A percentile compares a stretch with the other conserved stretches of the same genome.
Evolutionary conservation across 371 early-diverging fungal genomes (phyloP).

Genomic region (Mortierella sp.): DNA sequence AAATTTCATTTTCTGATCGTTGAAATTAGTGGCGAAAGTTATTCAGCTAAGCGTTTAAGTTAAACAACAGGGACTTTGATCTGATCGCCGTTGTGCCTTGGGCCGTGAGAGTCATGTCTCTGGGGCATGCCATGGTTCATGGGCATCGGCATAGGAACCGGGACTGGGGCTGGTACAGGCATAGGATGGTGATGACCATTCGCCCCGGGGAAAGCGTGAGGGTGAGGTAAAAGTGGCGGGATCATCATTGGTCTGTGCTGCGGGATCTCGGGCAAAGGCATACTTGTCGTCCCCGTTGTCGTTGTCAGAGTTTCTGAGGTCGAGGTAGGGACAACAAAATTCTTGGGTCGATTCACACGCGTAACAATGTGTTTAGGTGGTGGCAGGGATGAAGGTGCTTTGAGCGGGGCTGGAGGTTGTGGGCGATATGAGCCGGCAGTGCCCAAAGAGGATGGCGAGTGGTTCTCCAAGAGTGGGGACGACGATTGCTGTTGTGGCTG

Average conservation of each 20-base stretch:
- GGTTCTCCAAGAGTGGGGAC: neutral
- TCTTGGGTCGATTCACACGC: conserved; percentile 38
- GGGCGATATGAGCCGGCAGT: conserved; percentile 14
- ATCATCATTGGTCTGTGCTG: conserved; percentile 3
- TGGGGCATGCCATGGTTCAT: neutral
- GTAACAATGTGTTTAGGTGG: conserved; percentile 48
- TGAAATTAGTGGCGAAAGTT: neutral
- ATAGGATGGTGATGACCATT: neutral
- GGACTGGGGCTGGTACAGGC: neutral
- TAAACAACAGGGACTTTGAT: conserved; percentile 13
- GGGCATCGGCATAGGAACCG: neutral
- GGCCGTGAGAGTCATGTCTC: neutral
- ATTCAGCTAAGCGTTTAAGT: neutral
- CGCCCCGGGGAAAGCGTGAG: neutral
- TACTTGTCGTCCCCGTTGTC: neutral
- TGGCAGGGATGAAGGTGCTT: conserved; percentile 17
- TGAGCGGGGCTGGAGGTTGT: conserved; percentile 11
- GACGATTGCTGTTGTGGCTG: neutral
- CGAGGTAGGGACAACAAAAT: conserved; percentile 29
- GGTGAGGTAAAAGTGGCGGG: conserved; percentile 2
- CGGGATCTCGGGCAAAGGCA: neutral
- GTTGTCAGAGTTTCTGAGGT: neutral
- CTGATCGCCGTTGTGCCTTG: neutral
- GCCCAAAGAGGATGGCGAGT: neutral
- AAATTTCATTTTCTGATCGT: neutral